phyloP scores from a whole-genome alignment of 306 rosid species.

The Castanopsis chinensis region DNA sequence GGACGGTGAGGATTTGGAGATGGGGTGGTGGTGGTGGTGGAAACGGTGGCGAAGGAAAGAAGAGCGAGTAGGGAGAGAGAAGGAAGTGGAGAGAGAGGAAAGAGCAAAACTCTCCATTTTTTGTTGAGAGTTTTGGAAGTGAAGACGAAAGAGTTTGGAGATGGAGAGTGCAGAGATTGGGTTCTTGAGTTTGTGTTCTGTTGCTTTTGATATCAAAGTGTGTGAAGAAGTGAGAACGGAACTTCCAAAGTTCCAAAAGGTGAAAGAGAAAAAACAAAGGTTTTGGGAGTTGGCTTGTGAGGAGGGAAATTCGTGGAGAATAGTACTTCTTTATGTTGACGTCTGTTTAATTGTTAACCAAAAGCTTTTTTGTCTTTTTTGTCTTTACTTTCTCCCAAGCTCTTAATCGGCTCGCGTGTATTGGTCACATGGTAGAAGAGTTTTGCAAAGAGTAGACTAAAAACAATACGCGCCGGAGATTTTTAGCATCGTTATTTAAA shows the following conservation, averaged over 20 bases:
- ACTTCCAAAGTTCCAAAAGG: neutral
- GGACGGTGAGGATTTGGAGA: slow-evolving; percentile 33
- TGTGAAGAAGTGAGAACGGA: neutral
- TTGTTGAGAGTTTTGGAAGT: neutral
- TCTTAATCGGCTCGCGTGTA: too few relatives aligned
- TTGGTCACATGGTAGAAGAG: too few relatives aligned
- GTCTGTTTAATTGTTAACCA: too few relatives aligned
- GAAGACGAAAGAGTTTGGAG: slow-evolving; percentile 11
- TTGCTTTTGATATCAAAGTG: neutral
- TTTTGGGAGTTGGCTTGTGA: neutral
- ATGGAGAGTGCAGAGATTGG: neutral
- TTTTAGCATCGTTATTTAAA: too few relatives aligned
- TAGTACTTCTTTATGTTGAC: too few relatives aligned
- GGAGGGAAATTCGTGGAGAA: neutral
- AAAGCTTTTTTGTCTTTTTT: too few relatives aligned
- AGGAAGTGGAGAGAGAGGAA: slow-evolving; percentile 40
- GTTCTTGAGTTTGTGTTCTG: too few relatives aligned
- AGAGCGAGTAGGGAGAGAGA: slow-evolving; percentile 22
- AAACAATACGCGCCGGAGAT: too few relatives aligned
- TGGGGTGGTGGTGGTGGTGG: slow-evolving; percentile 28
- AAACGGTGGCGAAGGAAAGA: slow-evolving; percentile 2
- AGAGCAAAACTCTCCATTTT: slow-evolving; percentile 54
- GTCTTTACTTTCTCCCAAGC: too few relatives aligned
- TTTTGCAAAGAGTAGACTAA: too few relatives aligned
- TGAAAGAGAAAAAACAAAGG: neutral